Evolutionary conservation across 768 basidiomycete genomes (phyloP), one percentile per base, ranked within the genome.

Genomic region (Filobasidium floriforme): DNA sequence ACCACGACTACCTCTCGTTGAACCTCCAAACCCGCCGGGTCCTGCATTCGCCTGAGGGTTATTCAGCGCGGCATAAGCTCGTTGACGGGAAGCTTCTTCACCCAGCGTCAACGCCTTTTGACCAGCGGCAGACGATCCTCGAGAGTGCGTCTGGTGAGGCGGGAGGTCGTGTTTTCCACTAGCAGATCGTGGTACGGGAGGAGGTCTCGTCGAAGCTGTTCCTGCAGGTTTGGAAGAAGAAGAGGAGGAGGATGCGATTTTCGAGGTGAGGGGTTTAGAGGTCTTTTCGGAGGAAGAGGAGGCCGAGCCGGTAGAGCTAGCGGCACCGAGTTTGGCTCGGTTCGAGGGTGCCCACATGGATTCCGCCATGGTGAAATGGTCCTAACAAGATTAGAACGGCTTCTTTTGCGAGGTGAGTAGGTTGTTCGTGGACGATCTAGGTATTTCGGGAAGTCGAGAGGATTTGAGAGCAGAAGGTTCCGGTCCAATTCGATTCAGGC

Each of bases 291-390:
- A 18, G 15, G 46, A 18, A 18, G 46, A 49, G 46, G 46, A 18
- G 46, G 46, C 22, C 46, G 46, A 49, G 22, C 46, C 22, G 46
- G 46, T 2, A 24, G 55, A 26, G 26, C 55, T 57, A n/a, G 22
- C 26, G 18, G 29, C 4, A 15, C 18, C 26, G 55, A 57, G 55
- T 43, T 43, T 18, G 7, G 32, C 29, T 26, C 46, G 29, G 24
- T 65, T 65, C 32, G 54, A 57, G 15, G 63, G 63, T 9, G 63
- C 63, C 63, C 63, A 65, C 63, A 65, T 65, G 32, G 63, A 65
- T 24, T 54, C 57, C 6, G 63, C 59, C 59, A 60, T 60, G 28
- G 7, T 10, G 59, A 15, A 15, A 57, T 14, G 19, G 54, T 51
- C 32, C 32, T 37, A 37, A 4, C 9, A 37, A 37, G 32, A 37